Evolutionary conservation across 768 basidiomycete genomes (phyloP).

Genomic region (Clitopilus hobsonii): DNA sequence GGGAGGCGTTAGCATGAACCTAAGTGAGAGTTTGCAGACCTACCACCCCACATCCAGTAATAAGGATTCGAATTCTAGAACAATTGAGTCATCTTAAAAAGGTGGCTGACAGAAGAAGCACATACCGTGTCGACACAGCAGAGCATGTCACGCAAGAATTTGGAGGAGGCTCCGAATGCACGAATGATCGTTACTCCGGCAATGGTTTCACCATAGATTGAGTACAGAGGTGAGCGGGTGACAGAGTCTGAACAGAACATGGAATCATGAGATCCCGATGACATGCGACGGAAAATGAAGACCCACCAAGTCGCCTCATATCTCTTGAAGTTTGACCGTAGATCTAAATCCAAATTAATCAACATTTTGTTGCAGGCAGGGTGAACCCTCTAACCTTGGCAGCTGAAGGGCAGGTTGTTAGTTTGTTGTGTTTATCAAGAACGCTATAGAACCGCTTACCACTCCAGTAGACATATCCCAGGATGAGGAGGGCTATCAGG

Average conservation of each 20-base stretch:
- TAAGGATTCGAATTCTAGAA: conserved; percentile 59
- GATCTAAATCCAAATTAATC: too few species aligned
- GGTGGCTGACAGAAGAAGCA: conserved; percentile 5
- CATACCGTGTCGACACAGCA: conserved; percentile 76
- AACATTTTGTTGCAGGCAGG: too few species aligned
- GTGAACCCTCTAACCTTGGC: conserved; percentile 27
- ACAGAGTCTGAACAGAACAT: conserved; percentile 23
- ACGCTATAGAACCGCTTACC: conserved; percentile 36
- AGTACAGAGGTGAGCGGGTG: conserved; percentile 35
- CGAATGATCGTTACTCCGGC: conserved; percentile 50
- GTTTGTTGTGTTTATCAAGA: too few species aligned
- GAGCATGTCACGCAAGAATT: conserved; percentile 82
- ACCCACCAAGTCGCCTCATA: conserved; percentile 70
- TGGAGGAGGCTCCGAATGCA: conserved; percentile 85
- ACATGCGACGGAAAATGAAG: neutral
- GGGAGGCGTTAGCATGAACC: neutral
- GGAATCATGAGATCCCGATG: conserved; percentile 2
- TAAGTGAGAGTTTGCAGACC: conserved; percentile 8
- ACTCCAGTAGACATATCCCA: conserved; percentile 67
- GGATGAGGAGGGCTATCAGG: conserved; percentile 48
- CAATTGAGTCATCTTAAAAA: conserved; percentile 1
- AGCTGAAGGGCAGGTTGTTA: conserved; percentile 15
- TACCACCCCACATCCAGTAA: conserved; percentile 92
- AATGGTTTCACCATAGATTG: conserved; percentile 41
- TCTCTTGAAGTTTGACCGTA: conserved; percentile 82